These are phyloP conservation scores for Aspergillus niger DNA, from an alignment of 2,329 filamentous ascomycete species.

Conservation along the genomic window DNA sequence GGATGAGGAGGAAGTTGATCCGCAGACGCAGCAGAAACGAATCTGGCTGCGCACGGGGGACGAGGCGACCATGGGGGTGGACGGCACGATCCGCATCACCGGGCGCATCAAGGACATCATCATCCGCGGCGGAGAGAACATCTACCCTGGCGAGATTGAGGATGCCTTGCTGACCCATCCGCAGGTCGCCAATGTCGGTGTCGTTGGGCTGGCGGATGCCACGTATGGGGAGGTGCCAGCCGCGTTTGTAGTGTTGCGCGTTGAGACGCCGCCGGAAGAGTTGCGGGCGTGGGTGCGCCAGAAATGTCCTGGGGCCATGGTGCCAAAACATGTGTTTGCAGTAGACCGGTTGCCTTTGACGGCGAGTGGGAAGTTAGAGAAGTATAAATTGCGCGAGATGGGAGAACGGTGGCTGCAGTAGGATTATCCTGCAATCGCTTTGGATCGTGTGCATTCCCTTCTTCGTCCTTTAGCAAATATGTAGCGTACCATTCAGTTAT, in stretches of 20 bases:
- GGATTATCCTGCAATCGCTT: too few relatives aligned
- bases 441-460: too few relatives aligned
- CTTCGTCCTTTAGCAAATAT: too few relatives aligned
- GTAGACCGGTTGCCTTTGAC: background rate
- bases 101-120: conserved; percentile 77
- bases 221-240: conserved; percentile 27
- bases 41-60: conserved; percentile 66
- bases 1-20: conserved; percentile 60
- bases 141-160: conserved; percentile 69
- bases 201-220: conserved; percentile 63
- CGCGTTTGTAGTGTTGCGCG: background rate
- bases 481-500: too few relatives aligned
- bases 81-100: conserved; percentile 69
- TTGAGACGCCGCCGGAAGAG: background rate
- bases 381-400: background rate
- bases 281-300: background rate
- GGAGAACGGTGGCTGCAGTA: background rate
- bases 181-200: conserved; percentile 59
- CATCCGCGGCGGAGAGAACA: conserved; percentile 70
- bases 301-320: background rate
- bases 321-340: background rate
- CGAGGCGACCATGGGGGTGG: conserved; percentile 50
- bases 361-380: background rate
- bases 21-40: conserved; percentile 53
- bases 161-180: conserved; percentile 64